phyloP scores from a whole-genome alignment of 139 green algal species.

The Chlamydomonas schloesseri region DNA sequence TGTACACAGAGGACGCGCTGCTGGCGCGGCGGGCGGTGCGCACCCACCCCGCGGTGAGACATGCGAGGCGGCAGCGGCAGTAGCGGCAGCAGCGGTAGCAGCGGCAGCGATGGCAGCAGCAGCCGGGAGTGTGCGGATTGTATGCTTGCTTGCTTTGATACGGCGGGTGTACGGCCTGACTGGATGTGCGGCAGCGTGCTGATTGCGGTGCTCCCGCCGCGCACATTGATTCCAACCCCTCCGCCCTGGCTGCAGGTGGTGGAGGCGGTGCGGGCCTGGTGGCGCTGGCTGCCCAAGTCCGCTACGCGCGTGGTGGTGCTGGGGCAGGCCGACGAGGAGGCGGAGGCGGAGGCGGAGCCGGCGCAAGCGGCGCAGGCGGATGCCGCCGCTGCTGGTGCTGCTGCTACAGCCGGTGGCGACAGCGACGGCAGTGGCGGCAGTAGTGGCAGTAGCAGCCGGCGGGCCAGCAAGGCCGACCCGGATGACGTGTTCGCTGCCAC shows the following conservation, averaged over 20 bases:
- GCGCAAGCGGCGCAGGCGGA: not conserved
- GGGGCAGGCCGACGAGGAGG: not conserved
- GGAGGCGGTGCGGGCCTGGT: conserved; percentile 15
- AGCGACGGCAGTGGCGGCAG: too few species aligned
- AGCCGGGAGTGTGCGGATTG: too few species aligned
- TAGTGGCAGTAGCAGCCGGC: not conserved
- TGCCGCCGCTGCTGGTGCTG: too few species aligned
- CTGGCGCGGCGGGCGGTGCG: not conserved
- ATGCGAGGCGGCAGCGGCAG: not conserved
- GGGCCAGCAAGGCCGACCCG: not conserved
- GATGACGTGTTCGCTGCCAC: conserved; percentile 3
- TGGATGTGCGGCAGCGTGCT: too few species aligned
- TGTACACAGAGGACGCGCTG: conserved; percentile 29
- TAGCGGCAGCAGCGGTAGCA: too few species aligned
- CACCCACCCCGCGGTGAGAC: not conserved
- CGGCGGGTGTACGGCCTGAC: too few species aligned
- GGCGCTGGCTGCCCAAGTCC: conserved; percentile 39
- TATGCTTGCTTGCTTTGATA: too few species aligned
- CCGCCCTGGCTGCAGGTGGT: conserved; percentile 17
- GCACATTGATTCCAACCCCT: too few species aligned
- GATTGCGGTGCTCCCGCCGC: too few species aligned
- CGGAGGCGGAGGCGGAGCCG: not conserved
- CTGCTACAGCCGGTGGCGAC: too few species aligned
- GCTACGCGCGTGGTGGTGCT: not conserved
- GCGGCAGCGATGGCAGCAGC: too few species aligned